Evolutionary conservation across 495 filamentous ascomycete genomes (phyloP), one percentile per base, ranked within the genome.

Genomic region (Hypomontagnella submonticulosa): DNA sequence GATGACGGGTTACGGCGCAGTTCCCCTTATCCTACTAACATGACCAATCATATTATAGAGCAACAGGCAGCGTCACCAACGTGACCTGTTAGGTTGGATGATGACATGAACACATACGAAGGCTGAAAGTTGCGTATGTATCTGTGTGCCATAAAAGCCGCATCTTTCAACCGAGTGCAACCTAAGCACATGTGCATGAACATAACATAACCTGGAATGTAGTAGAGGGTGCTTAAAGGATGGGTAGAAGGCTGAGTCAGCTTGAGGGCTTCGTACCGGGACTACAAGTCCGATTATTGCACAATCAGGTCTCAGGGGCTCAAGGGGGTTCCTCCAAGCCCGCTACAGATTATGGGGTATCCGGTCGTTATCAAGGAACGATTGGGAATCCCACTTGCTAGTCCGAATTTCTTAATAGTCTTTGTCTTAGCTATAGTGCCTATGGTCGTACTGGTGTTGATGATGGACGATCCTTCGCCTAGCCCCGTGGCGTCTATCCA

Each of bases 101-200:
- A 15, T 11, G 15, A 10, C 15, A 33, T 23, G 27, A 47, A 20
- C 30, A 47, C 30, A 16, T 15, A 32, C 6, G 16, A 27, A 30
- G 40, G 10, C 30, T 36, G 15, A 15, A 38, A 13, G 6, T 2
- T 27, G 23, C 23, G 23, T 4, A 34, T 16, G 16, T 19, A 16
- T 20, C 8, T 27, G 23, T 27, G 23, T 27, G 23, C 23, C 23
- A 27, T 27, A 27, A 46, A 38, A 7, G 30, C 38, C 41, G 49
- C 59, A 63, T 48, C 59, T 50, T 63, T 41, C 59, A 30, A 34
- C 20, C 43, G 23, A 30, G 16, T 50, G 51, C 36, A 19, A 53
- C 48, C 38, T 30, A 20, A 19, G 8, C 32, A 61, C 48, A 53
- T 61, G 57, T 40, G 34, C 43, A 57, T 47, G n/a, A 57, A 13